phyloP scores from a whole-genome alignment of 495 filamentous ascomycete genomes.

The Letharia columbiana region DNA sequence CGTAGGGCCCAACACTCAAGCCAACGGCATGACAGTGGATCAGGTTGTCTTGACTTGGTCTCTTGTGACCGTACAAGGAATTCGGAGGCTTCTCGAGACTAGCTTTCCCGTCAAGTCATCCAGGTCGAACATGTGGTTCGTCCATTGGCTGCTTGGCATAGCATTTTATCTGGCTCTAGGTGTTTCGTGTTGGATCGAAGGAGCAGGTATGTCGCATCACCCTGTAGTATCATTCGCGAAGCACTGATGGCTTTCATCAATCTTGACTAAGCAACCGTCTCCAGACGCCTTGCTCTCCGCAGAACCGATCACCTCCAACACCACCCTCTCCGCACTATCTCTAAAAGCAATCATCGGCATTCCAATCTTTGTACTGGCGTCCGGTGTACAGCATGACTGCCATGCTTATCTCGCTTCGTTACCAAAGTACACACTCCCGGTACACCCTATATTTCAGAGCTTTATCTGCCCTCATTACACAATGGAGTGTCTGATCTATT shows the following conservation, averaged over 20 bases:
- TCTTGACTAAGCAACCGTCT: background rate
- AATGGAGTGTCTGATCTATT: constrained; percentile 75
- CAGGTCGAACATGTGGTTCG: constrained; percentile 69
- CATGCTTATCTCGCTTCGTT: constrained; percentile 73
- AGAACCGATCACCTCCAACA: constrained; percentile 28
- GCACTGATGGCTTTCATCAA: background rate
- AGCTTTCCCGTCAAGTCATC: constrained; percentile 54
- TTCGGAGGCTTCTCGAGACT: constrained; percentile 67
- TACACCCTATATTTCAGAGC: constrained; percentile 57
- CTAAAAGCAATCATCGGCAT: constrained; percentile 52
- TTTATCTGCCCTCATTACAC: constrained; percentile 88
- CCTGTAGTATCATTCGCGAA: background rate
- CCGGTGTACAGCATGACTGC: constrained; percentile 68
- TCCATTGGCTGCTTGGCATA: constrained; percentile 71
- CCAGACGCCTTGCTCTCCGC: constrained; percentile 31
- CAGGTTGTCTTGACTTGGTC: constrained; percentile 62
- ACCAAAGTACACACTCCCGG: constrained; percentile 76
- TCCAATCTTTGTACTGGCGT: constrained; percentile 64
- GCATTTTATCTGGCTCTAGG: constrained; percentile 65
- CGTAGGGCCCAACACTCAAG: background rate
- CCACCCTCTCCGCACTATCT: constrained; percentile 40
- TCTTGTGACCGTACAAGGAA: constrained; percentile 65
- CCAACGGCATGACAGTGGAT: constrained; percentile 48
- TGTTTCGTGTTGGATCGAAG: constrained; percentile 80
- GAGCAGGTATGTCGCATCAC: constrained; percentile 47